Evolutionary conservation across 805 yeast species (phyloP), one percentile per base, ranked within the genome.

Genomic region (Ogataea haglerorum): DNA sequence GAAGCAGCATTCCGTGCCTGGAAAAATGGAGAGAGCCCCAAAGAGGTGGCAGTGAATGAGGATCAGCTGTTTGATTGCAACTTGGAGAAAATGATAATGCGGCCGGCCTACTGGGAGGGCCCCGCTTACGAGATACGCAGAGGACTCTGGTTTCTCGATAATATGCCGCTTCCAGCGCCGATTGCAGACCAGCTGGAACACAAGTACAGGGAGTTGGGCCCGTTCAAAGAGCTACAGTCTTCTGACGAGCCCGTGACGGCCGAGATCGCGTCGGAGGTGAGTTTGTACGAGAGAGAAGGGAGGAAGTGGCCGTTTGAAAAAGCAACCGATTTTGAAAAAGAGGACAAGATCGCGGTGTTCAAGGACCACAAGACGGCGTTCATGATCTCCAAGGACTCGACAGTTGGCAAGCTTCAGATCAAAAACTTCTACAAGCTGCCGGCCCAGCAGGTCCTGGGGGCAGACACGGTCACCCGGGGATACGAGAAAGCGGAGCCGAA

Each of bases 41-140:
- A 12, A 10, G 18, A 6, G 5, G 75, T 84, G 3, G 73, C 75
- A 1, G 97, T 91, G 1, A 82, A 82, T 55, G 95, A 87, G 53
- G 98, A 90, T 56, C 75, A 76, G 17, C 65, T 91, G 18, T 85
- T 85, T 53, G 77, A 79, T 52, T 96, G 88, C 5, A 78, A 87
- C 53, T 45, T 91, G 15, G 47, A 56, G 0, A 60, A 64, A 6
- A 70, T 79, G 61, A 71, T 70, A 35, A 59, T 90, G 52, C 49
- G 63, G 3, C 95, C 98, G 0, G 73, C 81, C 0, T 91, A 80
- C 58, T 91, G 97, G 97, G 80, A 78, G 6, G 97, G 97, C 1
- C 93, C 96, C 0, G 64, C 68, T 0, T 91, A 80, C 56, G 89
- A 85, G 45, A 83, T 91, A 1, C 69, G 96, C 33, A 66, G 97